phyloP scores from a whole-genome alignment of 2,329 filamentous ascomycete species.

The Diaporthe destruens region DNA sequence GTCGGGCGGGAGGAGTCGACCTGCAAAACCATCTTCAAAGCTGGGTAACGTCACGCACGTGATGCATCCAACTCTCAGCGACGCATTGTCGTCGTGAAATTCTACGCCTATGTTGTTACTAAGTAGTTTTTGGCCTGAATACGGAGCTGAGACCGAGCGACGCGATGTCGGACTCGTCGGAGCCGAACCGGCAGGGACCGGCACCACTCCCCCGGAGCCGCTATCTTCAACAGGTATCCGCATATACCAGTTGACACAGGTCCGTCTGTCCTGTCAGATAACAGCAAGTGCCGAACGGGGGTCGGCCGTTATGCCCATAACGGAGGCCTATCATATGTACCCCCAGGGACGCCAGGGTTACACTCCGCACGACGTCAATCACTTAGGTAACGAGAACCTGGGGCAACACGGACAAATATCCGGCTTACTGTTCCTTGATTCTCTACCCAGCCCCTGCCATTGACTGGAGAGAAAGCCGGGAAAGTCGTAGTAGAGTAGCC shows the following conservation, averaged over 20 bases:
- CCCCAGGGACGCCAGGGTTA: background rate
- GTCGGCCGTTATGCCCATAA: background rate
- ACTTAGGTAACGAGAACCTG: slow-evolving; percentile 15
- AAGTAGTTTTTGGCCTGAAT: slow-evolving; percentile 6
- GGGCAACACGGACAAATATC: background rate
- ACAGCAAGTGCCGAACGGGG: slow-evolving; percentile 17
- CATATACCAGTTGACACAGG: background rate
- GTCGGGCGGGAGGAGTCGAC: slow-evolving; percentile 36
- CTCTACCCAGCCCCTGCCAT: background rate
- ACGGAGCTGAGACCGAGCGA: background rate
- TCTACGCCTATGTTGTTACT: background rate
- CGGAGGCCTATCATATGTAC: slow-evolving; percentile 2
- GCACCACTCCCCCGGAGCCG: slow-evolving; percentile 16
- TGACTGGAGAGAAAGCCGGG: background rate
- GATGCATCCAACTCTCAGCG: no score
- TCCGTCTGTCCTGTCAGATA: background rate
- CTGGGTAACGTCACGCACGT: background rate
- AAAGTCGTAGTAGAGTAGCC: background rate
- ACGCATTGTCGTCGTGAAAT: background rate
- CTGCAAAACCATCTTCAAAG: slow-evolving; percentile 36
- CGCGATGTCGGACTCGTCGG: slow-evolving; percentile 29
- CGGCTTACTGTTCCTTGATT: background rate
- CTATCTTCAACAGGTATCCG: slow-evolving; percentile 1
- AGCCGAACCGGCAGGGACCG: slow-evolving; percentile 34
- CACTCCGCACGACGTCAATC: slow-evolving; percentile 25